Conservation (phyloP, 768 basidiomycete genomes). For the Suillus spraguei region DNA sequence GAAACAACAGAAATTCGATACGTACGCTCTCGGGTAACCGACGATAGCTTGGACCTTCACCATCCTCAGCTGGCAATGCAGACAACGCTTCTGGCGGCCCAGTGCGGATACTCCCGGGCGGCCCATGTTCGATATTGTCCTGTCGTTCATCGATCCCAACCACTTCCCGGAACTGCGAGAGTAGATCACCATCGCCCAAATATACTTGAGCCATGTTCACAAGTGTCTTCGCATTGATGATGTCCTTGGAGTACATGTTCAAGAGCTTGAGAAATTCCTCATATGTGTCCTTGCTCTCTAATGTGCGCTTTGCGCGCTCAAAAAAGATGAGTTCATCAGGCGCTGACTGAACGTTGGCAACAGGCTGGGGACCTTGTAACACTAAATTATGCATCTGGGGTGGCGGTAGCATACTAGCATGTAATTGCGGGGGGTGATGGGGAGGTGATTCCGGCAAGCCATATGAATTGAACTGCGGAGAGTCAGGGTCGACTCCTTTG, state of each 20-base stretch:
- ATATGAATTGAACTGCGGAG: slow-evolving; percentile 44
- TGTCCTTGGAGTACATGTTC: slow-evolving; percentile 87
- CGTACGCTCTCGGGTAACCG: slow-evolving; percentile 85
- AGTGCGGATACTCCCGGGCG: slow-evolving; percentile 77
- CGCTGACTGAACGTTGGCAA: slow-evolving; percentile 36
- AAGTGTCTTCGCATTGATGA: slow-evolving; percentile 84
- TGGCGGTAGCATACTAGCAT: slow-evolving; percentile 30
- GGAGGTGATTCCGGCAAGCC: slow-evolving; percentile 46
- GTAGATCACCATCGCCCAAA: slow-evolving; percentile 79
- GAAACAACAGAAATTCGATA: slow-evolving; percentile 20
- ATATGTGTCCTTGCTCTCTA: slow-evolving; percentile 76
- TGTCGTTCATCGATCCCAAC: slow-evolving; percentile 76
- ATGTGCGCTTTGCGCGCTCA: slow-evolving; percentile 82
- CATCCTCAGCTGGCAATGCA: slow-evolving; percentile 79
- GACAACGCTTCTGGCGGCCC: slow-evolving; percentile 76
- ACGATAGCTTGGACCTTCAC: slow-evolving; percentile 93
- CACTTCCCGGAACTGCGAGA: slow-evolving; percentile 83
- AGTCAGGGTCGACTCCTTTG: slow-evolving; percentile 58
- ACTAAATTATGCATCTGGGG: slow-evolving; percentile 30
- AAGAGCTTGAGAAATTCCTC: slow-evolving; percentile 96
- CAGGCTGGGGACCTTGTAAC: slow-evolving; percentile 20
- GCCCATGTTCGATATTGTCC: slow-evolving; percentile 64
- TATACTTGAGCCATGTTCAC: slow-evolving; percentile 81
- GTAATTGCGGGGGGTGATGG: slow-evolving; percentile 25
- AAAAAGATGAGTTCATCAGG: slow-evolving; percentile 91